These are phyloP conservation scores for Chrysanthemum makinoi DNA, from an alignment of 129 eudicot genomes.

Conservation along the genomic window DNA sequence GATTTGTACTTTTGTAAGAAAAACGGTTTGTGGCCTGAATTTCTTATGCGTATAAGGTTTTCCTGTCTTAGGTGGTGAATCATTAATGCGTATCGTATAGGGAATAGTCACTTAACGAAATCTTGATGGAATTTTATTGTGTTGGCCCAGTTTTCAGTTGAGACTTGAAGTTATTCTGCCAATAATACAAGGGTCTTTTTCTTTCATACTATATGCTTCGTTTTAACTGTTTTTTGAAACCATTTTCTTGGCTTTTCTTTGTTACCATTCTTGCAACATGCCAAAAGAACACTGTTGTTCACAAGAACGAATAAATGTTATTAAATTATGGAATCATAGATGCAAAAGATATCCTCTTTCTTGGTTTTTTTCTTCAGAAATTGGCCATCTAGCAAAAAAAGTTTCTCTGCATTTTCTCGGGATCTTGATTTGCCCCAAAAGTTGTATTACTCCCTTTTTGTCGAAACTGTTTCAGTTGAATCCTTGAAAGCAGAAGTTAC, in stretches of 20 bases:
- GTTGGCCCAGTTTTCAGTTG: constrained; percentile 1
- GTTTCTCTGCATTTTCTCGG: too few relatives aligned
- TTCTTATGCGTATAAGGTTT: background rate
- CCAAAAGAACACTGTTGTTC: background rate
- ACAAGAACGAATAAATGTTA: background rate
- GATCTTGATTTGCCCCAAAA: too few relatives aligned
- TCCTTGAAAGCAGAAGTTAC: background rate
- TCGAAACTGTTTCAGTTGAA: background rate
- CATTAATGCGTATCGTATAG: background rate
- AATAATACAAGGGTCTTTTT: constrained; percentile 5
- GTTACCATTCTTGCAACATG: constrained; percentile 14
- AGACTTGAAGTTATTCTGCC: too few relatives aligned
- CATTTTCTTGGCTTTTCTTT: constrained; percentile 8
- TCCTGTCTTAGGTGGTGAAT: background rate
- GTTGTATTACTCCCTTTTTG: background rate
- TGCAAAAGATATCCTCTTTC: background rate
- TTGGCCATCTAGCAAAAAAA: too few relatives aligned
- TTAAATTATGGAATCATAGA: background rate
- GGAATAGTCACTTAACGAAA: constrained; percentile 8
- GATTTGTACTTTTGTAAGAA: background rate
- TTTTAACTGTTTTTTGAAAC: constrained; percentile 7
- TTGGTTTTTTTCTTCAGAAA: background rate
- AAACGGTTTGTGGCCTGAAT: background rate
- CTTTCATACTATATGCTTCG: background rate
- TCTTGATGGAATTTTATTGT: constrained; percentile 9